These are phyloP conservation scores for Exophiala sideris DNA, from an alignment of 2,329 filamentous ascomycete genomes.

Conservation along the genomic window DNA sequence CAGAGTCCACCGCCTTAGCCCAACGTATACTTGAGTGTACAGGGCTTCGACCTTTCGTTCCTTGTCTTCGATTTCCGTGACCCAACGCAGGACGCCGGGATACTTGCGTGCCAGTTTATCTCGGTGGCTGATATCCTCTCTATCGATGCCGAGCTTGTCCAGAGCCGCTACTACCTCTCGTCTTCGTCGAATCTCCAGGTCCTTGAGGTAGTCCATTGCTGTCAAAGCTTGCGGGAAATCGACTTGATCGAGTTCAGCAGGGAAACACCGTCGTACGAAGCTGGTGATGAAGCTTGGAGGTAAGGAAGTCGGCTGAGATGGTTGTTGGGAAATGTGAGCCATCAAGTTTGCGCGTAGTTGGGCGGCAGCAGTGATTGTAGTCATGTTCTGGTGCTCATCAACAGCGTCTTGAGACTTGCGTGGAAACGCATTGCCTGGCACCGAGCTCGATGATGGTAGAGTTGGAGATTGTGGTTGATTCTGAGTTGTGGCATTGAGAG, in stretches of 20 bases:
- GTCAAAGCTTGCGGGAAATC: conserved; percentile 65
- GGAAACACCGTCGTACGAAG: conserved; percentile 60
- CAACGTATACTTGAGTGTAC: conserved; percentile 61
- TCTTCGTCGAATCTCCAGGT: conserved; percentile 58
- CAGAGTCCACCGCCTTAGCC: conserved; percentile 62
- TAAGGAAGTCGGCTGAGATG: conserved; percentile 59
- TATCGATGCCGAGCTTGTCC: conserved; percentile 54
- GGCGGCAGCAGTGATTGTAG: conserved; percentile 35
- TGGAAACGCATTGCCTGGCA: conserved; percentile 33
- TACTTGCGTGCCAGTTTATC: conserved; percentile 50
- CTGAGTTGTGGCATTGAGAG: conserved; percentile 58
- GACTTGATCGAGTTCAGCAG: conserved; percentile 53
- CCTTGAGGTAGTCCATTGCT: conserved; percentile 63
- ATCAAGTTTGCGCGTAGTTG: conserved; percentile 43
- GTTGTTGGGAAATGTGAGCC: conserved; percentile 55
- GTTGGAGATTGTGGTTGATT: conserved; percentile 34
- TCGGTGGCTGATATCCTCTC: conserved; percentile 47
- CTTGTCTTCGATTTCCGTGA: conserved; percentile 50
- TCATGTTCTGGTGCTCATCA: conserved; percentile 28
- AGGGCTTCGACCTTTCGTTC: conserved; percentile 52
- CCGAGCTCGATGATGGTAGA: conserved; percentile 35
- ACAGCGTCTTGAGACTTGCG: conserved; percentile 11
- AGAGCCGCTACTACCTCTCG: conserved; percentile 57
- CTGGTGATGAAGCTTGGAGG: conserved; percentile 61
- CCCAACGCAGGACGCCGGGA: conserved; percentile 56